Base-by-base conservation (phyloP, 441 rosid genomes). In the Gossypium schwendimanii region DNA sequence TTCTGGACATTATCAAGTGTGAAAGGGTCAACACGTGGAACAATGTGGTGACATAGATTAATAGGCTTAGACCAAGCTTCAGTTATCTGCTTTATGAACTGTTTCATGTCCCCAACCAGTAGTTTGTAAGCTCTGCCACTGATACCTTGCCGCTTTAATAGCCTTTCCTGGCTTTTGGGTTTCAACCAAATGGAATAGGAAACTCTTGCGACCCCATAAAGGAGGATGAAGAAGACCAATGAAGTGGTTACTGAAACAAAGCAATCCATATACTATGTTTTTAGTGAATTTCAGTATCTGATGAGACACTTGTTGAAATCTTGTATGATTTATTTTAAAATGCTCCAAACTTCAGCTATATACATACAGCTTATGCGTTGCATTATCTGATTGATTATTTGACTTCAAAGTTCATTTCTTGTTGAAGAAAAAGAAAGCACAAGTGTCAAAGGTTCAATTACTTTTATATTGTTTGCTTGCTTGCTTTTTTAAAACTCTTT, bases 61-160 rank as follows among this genome's bases (percentile, higher is more conserved):
- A 80, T 63, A 41, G 87, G 84, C 65, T 81, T 78, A 21, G 85
- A 72, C 79, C 65, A 31, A 6, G 65, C 65, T 61, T 61, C 45
- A 7, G 63, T 77, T 18, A 78, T 75, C 64, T 33, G 55, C 62
- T 39, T 76, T 31, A 76, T 26, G n/a, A 73, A 72, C 50, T 75
- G 81, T 44, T 83, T 83, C 84, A 77, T 74, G 75, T 84, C 88
- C 7, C 85, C 86, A 53, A 77, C 33, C 58, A 80, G 49, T 14
- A 75, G 74, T 28, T 73, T 84, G 75, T 81, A 77, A 4, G 81
- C 50, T 10, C 75, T 81, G 72, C 87, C 88, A 72, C 45, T 24
- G 15, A 83, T 72, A 21, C 87, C 83, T 65, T 81, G 84, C 39
- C 15, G 75, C 78, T 63, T 79, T n/a, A 83, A 23, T 8, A 23